phyloP scores from a whole-genome alignment of 2,329 filamentous ascomycete species.

The Hirsutella rhossiliensis region DNA sequence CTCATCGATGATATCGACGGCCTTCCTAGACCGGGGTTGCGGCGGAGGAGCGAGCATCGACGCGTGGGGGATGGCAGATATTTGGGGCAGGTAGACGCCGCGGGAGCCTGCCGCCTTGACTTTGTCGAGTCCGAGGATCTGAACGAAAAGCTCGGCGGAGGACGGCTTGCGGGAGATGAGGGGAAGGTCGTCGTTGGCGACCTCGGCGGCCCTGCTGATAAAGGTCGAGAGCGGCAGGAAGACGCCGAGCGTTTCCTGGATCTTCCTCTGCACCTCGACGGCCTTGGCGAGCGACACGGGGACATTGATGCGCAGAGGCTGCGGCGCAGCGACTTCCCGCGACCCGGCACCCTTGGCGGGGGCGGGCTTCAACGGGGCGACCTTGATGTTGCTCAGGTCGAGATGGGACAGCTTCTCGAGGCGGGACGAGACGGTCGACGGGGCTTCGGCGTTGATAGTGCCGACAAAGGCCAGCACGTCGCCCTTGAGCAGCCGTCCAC shows the following conservation, averaged over 20 bases:
- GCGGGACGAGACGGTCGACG: slow-evolving; percentile 55
- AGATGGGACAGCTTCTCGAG: slow-evolving; percentile 71
- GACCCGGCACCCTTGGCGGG: slow-evolving; percentile 23
- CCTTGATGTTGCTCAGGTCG: slow-evolving; percentile 91
- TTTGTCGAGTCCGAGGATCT: slow-evolving; percentile 61
- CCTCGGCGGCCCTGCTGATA: slow-evolving; percentile 68
- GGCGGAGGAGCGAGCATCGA: slow-evolving; percentile 20
- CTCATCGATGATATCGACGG: slow-evolving; percentile 70
- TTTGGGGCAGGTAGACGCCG: slow-evolving; percentile 60
- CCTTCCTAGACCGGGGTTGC: slow-evolving; percentile 18
- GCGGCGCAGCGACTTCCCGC: slow-evolving; percentile 27
- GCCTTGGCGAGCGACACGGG: slow-evolving; percentile 71
- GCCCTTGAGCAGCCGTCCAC: slow-evolving; percentile 83
- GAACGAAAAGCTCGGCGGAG: slow-evolving; percentile 76
- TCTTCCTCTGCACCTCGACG: slow-evolving; percentile 66
- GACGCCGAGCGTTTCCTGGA: slow-evolving; percentile 66
- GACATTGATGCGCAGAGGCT: slow-evolving; percentile 50
- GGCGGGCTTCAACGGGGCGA: slow-evolving; percentile 42
- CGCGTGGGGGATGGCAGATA: slow-evolving; percentile 43
- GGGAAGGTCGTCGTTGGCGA: slow-evolving; percentile 82
- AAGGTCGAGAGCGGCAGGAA: slow-evolving; percentile 78
- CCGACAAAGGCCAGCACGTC: slow-evolving; percentile 89
- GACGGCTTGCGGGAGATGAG: slow-evolving; percentile 49
- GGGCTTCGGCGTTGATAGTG: slow-evolving; percentile 58
- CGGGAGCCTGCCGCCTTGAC: slow-evolving; percentile 32